These are phyloP conservation scores for Zymoseptoria brevis DNA, from an alignment of 2,329 filamentous ascomycete species.

Conservation along the genomic window DNA sequence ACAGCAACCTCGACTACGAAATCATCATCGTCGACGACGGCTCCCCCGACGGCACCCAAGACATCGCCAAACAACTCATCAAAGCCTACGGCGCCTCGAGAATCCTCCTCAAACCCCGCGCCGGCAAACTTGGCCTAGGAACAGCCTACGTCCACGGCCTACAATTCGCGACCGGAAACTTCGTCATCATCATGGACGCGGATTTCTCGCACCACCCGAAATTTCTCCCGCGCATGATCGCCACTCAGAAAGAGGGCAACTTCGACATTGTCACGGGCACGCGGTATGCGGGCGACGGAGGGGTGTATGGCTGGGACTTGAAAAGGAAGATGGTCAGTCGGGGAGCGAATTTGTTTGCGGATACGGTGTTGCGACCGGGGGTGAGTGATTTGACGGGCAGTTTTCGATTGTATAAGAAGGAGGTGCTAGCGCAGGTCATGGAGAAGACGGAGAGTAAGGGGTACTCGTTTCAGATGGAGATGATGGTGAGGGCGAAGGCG, in stretches of 20 bases:
- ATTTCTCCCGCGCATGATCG: constrained; percentile 94
- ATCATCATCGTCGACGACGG: constrained; percentile 97
- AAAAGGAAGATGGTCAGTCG: constrained; percentile 69
- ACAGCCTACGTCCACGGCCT: constrained; percentile 95
- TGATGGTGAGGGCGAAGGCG: constrained; percentile 95
- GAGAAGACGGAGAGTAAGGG: constrained; percentile 87
- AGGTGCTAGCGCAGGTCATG: constrained; percentile 83
- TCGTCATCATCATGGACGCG: constrained; percentile 99
- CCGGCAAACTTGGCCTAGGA: constrained; percentile 93
- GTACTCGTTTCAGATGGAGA: constrained; percentile 99
- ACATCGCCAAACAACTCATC: constrained; percentile 82
- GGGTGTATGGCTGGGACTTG: constrained; percentile 94
- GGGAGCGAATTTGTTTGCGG: constrained; percentile 90
- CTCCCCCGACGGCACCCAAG: constrained; percentile 90
- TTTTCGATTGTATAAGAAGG: constrained; percentile 90
- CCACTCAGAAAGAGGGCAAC: constrained; percentile 64
- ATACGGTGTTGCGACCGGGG: constrained; percentile 84
- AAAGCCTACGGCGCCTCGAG: constrained; percentile 65
- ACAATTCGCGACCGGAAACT: constrained; percentile 84
- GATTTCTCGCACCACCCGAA: constrained; percentile 99
- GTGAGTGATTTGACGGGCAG: constrained; percentile 93
- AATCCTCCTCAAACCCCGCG: constrained; percentile 76
- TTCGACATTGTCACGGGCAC: constrained; percentile 98
- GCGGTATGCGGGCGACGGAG: constrained; percentile 74
- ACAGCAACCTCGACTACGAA: constrained; percentile 89